Evolutionary conservation across 805 yeast genomes (phyloP).

Genomic region (Kuraishia piskuri): DNA sequence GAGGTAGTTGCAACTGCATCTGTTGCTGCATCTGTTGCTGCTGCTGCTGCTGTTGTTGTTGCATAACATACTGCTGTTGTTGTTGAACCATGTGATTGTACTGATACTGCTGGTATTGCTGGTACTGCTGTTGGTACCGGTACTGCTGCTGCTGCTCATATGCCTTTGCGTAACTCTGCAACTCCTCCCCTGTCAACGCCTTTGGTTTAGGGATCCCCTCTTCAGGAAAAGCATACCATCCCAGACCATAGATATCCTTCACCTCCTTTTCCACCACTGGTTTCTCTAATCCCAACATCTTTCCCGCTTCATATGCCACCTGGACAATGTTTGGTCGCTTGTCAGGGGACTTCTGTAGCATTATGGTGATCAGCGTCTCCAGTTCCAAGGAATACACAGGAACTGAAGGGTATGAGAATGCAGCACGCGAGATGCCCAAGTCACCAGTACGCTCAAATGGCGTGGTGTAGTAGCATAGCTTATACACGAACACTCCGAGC

Average conservation of each 20-base stretch:
- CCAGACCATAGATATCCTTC: conserved; percentile 33
- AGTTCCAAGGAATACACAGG: conserved; percentile 68
- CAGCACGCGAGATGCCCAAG: conserved; percentile 78
- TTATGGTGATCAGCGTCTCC: conserved; percentile 64
- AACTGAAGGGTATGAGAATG: conserved; percentile 61
- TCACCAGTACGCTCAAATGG: conserved; percentile 87
- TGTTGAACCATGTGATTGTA: conserved; percentile 5
- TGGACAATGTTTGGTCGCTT: conserved; percentile 85
- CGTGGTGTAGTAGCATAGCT: conserved; percentile 85
- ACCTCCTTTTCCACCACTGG: conserved; percentile 15
- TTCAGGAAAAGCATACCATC: conserved; percentile 18
- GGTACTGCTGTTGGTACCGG: conserved; percentile 10
- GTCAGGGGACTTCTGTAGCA: conserved; percentile 77
- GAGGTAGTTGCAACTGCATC: conserved; percentile 1
- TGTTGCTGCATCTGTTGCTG: conserved; percentile 3
- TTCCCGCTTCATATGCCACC: conserved; percentile 54
- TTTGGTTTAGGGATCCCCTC: conserved; percentile 7
- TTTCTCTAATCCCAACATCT: conserved; percentile 45
- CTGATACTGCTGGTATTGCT: conserved; percentile 4
- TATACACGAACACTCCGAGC: conserved; percentile 82
- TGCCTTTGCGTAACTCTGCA: conserved; percentile 7
- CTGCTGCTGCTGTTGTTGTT: conserved; percentile 2
- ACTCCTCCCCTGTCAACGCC: conserved; percentile 9
- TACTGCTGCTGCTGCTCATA: conserved; percentile 14
- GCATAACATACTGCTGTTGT: conserved; percentile 6